These are phyloP conservation scores for Citrus cavaleriei DNA, from an alignment of 345 rosid species.

Conservation along the genomic window DNA sequence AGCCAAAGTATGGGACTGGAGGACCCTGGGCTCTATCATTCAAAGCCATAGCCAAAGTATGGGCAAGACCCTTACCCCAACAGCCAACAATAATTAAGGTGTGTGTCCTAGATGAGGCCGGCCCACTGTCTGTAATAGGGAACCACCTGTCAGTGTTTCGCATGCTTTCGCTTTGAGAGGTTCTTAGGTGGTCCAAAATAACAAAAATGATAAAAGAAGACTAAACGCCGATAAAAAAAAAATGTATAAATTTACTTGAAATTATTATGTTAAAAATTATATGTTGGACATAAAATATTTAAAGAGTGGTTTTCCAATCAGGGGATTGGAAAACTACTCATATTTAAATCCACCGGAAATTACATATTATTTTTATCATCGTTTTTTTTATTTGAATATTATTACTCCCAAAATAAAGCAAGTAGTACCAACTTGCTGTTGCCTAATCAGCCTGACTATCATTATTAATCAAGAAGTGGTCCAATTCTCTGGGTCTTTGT, in stretches of 20 bases:
- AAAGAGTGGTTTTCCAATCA: too few relatives aligned
- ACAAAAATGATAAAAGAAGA: too few relatives aligned
- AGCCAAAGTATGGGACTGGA: background rate
- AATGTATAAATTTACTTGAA: too few relatives aligned
- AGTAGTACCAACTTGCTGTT: background rate
- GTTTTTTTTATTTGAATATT: too few relatives aligned
- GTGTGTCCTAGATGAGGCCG: background rate
- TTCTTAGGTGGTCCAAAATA: background rate
- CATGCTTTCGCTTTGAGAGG: background rate
- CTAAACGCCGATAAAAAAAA: too few relatives aligned
- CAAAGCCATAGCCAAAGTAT: background rate
- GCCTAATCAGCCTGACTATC: background rate
- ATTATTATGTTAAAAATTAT: too few relatives aligned
- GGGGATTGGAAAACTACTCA: too few relatives aligned
- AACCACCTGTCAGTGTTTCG: background rate
- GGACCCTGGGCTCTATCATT: background rate
- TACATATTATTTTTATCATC: too few relatives aligned
- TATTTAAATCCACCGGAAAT: too few relatives aligned
- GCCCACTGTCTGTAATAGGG: background rate
- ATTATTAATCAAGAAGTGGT: background rate
- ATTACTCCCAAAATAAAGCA: background rate
- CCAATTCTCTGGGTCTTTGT: background rate
- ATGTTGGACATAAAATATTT: too few relatives aligned
- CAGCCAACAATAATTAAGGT: background rate
- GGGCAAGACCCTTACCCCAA: background rate